These are phyloP conservation scores for Exophiala aquamarina DNA, from an alignment of 2,329 filamentous ascomycete genomes.

Conservation along the genomic window DNA sequence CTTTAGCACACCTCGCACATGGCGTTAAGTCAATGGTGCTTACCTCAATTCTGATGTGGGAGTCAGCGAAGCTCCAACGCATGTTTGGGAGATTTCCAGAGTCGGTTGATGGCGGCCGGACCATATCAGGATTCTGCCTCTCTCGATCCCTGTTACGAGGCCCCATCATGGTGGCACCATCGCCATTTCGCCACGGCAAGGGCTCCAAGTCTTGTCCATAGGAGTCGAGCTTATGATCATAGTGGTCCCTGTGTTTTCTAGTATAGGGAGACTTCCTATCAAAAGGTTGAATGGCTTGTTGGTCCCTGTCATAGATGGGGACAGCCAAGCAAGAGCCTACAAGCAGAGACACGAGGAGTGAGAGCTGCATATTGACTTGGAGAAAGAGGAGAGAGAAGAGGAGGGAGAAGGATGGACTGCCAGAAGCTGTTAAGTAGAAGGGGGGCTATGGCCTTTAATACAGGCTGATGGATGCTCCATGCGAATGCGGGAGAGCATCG, in stretches of 20 bases:
- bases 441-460: neutral
- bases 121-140: conserved; percentile 68
- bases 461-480: too few species aligned
- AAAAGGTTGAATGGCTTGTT: conserved; percentile 13
- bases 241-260: conserved; percentile 18
- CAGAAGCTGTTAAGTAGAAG: too few species aligned
- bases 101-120: conserved; percentile 72
- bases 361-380: conserved; percentile 15
- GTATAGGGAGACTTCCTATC: conserved; percentile 17
- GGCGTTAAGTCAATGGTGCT: conserved; percentile 19
- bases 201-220: conserved; percentile 40
- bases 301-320: conserved; percentile 41
- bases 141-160: conserved; percentile 69
- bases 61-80: conserved; percentile 70
- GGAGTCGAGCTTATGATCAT: conserved; percentile 22
- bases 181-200: conserved; percentile 63
- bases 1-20: neutral
- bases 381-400: neutral
- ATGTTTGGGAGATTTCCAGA: conserved; percentile 69
- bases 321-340: conserved; percentile 16
- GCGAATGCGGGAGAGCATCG: too few species aligned
- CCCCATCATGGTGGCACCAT: conserved; percentile 66
- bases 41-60: conserved; percentile 64
- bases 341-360: conserved; percentile 16
- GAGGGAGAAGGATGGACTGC: neutral